Evolutionary conservation across 2,329 filamentous ascomycete genomes (phyloP).

Genomic region (Penicillium capsulatum): DNA sequence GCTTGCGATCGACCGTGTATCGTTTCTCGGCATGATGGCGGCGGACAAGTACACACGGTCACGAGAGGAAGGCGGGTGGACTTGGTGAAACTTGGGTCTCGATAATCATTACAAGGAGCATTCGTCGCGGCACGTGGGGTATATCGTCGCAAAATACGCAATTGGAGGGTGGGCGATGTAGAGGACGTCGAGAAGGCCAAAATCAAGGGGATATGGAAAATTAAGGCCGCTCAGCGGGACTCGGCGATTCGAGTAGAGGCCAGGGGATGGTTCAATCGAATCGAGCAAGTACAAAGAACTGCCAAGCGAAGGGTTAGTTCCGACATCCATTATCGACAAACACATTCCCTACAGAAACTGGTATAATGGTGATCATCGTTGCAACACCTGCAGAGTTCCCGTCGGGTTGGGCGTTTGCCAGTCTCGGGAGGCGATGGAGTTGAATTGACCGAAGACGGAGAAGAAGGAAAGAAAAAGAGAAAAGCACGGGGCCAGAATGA

Average conservation of each 20-base stretch:
- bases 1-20: constrained; percentile 17
- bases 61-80: background rate
- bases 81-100: background rate
- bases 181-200: constrained; percentile 16
- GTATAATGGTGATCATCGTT: constrained; percentile 20
- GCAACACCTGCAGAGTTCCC: constrained; percentile 2
- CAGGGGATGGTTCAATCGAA: constrained; percentile 15
- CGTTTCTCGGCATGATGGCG: constrained; percentile 14
- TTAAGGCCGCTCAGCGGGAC: constrained; percentile 14
- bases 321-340: constrained; percentile 6
- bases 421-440: constrained; percentile 9
- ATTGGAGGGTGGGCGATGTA: constrained; percentile 1
- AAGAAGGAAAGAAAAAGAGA: constrained; percentile 1
- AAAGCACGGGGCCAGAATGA: constrained; percentile 5
- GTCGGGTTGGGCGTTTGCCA: constrained; percentile 16
- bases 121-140: constrained; percentile 16
- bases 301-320: constrained; percentile 16
- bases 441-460: background rate
- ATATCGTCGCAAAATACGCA: constrained; percentile 12
- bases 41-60: background rate
- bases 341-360: constrained; percentile 11
- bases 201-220: constrained; percentile 1
- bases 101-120: constrained; percentile 20
- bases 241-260: constrained; percentile 16
- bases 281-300: constrained; percentile 15